Conservation (phyloP, 2,329 filamentous ascomycete genomes). For the Coniosporium uncinatum region DNA sequence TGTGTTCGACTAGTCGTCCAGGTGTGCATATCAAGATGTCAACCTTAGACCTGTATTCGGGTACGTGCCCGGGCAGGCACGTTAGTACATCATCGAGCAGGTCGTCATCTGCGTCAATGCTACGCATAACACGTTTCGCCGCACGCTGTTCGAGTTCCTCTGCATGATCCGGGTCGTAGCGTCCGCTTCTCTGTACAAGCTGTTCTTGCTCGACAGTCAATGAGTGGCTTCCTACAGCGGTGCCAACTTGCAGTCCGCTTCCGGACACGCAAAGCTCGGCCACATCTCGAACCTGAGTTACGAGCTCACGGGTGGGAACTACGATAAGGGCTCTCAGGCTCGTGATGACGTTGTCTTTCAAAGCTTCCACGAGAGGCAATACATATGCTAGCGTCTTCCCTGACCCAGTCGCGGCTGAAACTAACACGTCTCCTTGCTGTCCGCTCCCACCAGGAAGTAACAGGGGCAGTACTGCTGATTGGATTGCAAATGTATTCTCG, state of each 20-base stretch:
- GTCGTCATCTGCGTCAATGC: constrained; percentile 26
- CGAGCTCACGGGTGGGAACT: constrained; percentile 86
- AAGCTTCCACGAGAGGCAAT: constrained; percentile 73
- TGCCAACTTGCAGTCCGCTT: constrained; percentile 72
- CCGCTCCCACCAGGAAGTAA: constrained; percentile 60
- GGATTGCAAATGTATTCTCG: constrained; percentile 69
- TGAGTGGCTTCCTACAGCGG: constrained; percentile 75
- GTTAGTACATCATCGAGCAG: constrained; percentile 27
- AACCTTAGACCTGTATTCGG: constrained; percentile 63
- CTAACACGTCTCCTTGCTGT: constrained; percentile 72
- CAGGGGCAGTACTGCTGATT: constrained; percentile 74
- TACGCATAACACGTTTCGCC: constrained; percentile 17
- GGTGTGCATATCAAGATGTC: constrained; percentile 91
- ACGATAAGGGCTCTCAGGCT: constrained; percentile 76
- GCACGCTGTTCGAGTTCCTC: constrained; percentile 35
- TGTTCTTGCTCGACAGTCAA: constrained; percentile 59
- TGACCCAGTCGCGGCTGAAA: constrained; percentile 91
- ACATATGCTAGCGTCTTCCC: constrained; percentile 94
- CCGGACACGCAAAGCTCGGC: constrained; percentile 69
- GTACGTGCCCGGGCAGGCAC: constrained; percentile 56
- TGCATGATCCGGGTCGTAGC: constrained; percentile 61
- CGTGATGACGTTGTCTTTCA: constrained; percentile 54
- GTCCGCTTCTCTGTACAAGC: constrained; percentile 50
- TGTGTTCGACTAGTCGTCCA: constrained; percentile 86
- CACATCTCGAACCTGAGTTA: constrained; percentile 76